Evolutionary conservation across 2,329 filamentous ascomycete genomes (phyloP), one percentile per base, ranked within the genome.

Genomic region (Shiraia bambusicola): DNA sequence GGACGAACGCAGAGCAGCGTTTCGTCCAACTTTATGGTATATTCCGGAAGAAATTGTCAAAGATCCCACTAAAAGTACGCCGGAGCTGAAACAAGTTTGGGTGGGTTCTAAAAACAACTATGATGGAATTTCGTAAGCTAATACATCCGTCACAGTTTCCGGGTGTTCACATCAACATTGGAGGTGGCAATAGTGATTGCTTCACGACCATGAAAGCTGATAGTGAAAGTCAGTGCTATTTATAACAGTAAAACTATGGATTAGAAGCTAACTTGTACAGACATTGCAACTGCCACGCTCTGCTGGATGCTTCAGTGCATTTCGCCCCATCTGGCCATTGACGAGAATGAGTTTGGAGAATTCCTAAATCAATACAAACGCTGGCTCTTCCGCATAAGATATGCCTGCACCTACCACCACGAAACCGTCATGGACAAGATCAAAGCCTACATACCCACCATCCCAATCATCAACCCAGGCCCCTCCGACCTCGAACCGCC

Each of bases 261-360:
- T 28, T 37, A 6, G 19, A 8, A 22, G 33, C 44, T 43, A 36
- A 50, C 22, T 4, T 10, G 9, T 4, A 8, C 28, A 66, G 52
- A 70, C 65, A 37, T 76, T 6, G 69, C 74, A 3, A 73, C 75
- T 6, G 74, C 79, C 7, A 70, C 73, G 0, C 63, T 80, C 2
- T 74, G 73, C 2, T 80, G 77, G 77, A 80, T 80, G 77, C 73
- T 80, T 14, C 70, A 75, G 37, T 76, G 77, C 45, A 67, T 78
- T 41, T 62, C 70, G 0, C 70, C 71, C 0, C 68, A 75, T 32
- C 62, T 75, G 28, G 72, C 74, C 38, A 72, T 77, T 41, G 69
- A 76, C 45, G 55, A 63, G 4, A 57, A 66, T 7, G 75, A 71
- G 40, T 65, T 76, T 42, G 47, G 70, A 9, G 57, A 69, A 15